phyloP scores from a whole-genome alignment of 2,329 filamentous ascomycete genomes.

The Amesomyces nigricolor region DNA sequence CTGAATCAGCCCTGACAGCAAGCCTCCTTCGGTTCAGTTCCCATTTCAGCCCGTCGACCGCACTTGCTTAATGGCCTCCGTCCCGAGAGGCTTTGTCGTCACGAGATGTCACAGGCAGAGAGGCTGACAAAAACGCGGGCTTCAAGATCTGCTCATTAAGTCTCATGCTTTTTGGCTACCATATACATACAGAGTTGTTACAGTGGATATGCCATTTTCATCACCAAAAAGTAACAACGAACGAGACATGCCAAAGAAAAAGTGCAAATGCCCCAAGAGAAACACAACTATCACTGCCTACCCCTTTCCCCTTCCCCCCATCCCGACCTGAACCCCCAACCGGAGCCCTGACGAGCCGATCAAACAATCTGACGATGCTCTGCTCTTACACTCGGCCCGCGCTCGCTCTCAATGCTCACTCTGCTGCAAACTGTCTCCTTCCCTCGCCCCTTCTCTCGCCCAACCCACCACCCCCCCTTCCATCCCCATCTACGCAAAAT shows the following conservation, averaged over 20 bases:
- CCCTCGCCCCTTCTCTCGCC: not conserved
- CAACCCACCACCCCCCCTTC: not conserved
- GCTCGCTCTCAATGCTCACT: slow-evolving; percentile 5
- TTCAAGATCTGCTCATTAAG: too few species aligned
- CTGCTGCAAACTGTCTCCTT: not conserved
- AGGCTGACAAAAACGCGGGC: not conserved
- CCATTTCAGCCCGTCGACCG: slow-evolving; percentile 9
- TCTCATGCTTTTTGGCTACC: too few species aligned
- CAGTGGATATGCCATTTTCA: too few species aligned
- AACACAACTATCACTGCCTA: not conserved
- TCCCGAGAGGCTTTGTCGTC: not conserved
- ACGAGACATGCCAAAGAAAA: not conserved
- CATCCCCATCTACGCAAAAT: slow-evolving; percentile 63
- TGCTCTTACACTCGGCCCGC: slow-evolving; percentile 13
- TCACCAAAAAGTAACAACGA: not conserved
- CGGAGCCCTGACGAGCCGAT: slow-evolving; percentile 21
- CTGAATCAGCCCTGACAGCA: slow-evolving; percentile 25
- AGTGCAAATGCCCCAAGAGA: not conserved
- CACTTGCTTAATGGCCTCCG: not conserved
- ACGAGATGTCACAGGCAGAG: too few species aligned
- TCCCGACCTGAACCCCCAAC: slow-evolving; percentile 11
- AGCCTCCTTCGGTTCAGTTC: slow-evolving; percentile 11
- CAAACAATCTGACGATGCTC: slow-evolving; percentile 22
- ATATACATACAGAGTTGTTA: too few species aligned
- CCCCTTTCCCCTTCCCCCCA: not conserved